Percentiles rank a stretch among this genome's conserved stretches.
These are phyloP conservation scores for Ciborinia camelliae DNA, from an alignment of 2,329 filamentous ascomycete genomes.

Conservation along the genomic window DNA sequence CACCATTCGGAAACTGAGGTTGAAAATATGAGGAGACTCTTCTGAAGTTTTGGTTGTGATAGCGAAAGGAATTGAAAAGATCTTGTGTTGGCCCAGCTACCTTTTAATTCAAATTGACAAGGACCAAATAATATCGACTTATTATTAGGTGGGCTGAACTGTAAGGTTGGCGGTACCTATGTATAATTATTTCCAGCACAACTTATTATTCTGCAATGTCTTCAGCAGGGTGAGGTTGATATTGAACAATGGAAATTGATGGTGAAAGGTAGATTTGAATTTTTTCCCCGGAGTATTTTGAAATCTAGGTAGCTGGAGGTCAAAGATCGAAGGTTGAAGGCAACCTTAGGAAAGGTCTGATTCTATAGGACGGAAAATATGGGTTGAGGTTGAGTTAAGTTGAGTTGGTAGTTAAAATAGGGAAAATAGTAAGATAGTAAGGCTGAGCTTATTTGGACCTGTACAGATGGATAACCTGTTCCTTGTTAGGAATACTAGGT, in stretches of 20 bases:
- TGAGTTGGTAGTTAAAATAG: background rate
- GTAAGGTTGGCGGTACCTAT: no score
- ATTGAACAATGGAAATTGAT: background rate
- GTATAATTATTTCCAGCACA: background rate
- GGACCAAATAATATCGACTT: background rate
- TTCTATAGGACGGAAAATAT: no score
- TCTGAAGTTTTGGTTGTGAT: background rate
- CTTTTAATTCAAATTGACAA: background rate
- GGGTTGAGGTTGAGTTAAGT: background rate
- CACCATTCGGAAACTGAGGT: conserved; percentile 14
- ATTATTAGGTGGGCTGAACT: conserved; percentile 6
- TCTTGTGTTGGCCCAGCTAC: conserved; percentile 13
- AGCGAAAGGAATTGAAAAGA: conserved; percentile 9
- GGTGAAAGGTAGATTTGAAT: background rate
- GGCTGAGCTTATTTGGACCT: no score
- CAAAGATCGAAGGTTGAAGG: background rate
- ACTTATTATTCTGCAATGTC: background rate
- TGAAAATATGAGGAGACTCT: background rate
- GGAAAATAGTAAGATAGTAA: conserved; percentile 6
- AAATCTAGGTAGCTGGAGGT: background rate
- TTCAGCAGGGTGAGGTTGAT: background rate
- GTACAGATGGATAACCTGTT: no score
- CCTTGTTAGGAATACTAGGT: no score
- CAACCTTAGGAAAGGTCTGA: background rate
- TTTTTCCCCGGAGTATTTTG: no score